phyloP scores from a whole-genome alignment of 2,329 filamentous ascomycete genomes.

The Exophiala dermatitidis region DNA sequence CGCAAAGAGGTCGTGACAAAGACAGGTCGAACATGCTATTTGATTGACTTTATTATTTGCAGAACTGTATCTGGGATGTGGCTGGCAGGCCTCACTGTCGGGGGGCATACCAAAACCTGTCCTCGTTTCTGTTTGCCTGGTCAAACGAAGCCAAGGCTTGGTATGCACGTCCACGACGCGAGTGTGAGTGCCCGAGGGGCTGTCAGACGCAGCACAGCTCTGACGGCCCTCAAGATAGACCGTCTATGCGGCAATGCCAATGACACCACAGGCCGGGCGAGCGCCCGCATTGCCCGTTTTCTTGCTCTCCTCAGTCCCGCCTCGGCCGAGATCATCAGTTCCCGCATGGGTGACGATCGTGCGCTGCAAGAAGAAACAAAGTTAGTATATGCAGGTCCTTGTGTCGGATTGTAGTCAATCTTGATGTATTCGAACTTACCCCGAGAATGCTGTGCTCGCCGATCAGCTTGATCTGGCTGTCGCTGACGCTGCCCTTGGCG shows the following conservation, averaged over 20 bases:
- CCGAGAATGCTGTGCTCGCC: constrained; percentile 91
- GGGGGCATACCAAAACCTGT: too few species aligned
- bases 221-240: too few species aligned
- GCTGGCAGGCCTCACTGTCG: too few species aligned
- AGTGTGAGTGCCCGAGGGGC: too few species aligned
- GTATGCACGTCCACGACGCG: too few species aligned
- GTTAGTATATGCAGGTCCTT: background rate
- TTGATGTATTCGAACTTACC: constrained; percentile 46
- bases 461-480: constrained; percentile 89
- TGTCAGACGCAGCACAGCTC: too few species aligned
- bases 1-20: too few species aligned
- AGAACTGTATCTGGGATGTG: too few species aligned
- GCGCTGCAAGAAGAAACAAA: constrained; percentile 50
- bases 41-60: too few species aligned
- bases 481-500: constrained; percentile 68
- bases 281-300: constrained; percentile 95
- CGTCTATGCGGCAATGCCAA: constrained; percentile 60
- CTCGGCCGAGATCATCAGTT: constrained; percentile 94
- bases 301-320: constrained; percentile 86
- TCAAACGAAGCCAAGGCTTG: too few species aligned
- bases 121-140: too few species aligned
- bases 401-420: background rate
- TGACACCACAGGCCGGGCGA: constrained; percentile 94
- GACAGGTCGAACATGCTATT: too few species aligned
- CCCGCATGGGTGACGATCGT: constrained; percentile 91